Conservation (phyloP, 306 rosid species). For the Casuarina cunninghamiana region DNA sequence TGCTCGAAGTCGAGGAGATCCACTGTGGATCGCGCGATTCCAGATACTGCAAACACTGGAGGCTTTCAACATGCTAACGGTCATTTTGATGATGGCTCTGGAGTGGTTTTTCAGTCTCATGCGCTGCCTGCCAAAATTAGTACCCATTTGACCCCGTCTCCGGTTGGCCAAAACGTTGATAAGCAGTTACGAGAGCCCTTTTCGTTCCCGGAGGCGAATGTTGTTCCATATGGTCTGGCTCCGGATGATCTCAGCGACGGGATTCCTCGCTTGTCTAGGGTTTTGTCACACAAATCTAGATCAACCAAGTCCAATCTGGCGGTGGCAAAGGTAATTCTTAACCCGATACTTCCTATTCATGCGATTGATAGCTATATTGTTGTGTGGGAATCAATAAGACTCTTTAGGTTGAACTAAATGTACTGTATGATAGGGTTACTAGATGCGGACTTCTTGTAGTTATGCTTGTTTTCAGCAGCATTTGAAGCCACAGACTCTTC, state of each 20-base stretch:
- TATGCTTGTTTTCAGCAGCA: conserved; percentile 6
- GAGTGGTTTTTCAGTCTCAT: conserved; percentile 40
- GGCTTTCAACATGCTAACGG: conserved; percentile 66
- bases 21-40: conserved; percentile 50
- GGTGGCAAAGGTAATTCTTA: conserved; percentile 62
- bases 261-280: conserved; percentile 80
- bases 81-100: conserved; percentile 46
- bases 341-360: conserved; percentile 16
- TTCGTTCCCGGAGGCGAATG: conserved; percentile 51
- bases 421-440: not conserved
- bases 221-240: conserved; percentile 46
- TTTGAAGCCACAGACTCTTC: conserved; percentile 7
- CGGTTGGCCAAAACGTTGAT: conserved; percentile 49
- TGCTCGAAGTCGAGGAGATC: conserved; percentile 83
- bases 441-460: not conserved
- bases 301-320: conserved; percentile 72
- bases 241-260: conserved; percentile 79
- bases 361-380: not conserved
- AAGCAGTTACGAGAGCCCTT: conserved; percentile 61
- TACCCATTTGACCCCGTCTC: conserved; percentile 40
- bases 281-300: conserved; percentile 68
- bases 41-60: conserved; percentile 52
- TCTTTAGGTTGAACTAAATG: not conserved
- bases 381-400: not conserved
- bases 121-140: conserved; percentile 43